Evolutionary conservation across 306 rosid species (phyloP).

Genomic region (Chamaecrista fasciculata): DNA sequence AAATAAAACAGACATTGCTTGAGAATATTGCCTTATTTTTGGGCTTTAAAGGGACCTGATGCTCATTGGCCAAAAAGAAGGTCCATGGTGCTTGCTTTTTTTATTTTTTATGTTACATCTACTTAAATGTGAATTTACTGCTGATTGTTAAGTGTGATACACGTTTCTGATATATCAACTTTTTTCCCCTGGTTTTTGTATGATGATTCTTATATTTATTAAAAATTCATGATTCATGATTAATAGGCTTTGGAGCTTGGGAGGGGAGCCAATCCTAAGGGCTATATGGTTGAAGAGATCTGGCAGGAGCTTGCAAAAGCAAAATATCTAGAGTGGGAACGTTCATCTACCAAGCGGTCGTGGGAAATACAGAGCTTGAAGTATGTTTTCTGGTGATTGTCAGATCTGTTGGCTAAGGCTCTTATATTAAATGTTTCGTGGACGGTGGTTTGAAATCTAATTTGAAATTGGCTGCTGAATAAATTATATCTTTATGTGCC

Average conservation of each 20-base stretch:
- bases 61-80: background rate
- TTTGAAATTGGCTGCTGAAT: background rate
- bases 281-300: slow-evolving; percentile 84
- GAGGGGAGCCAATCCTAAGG: slow-evolving; percentile 75
- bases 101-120: background rate
- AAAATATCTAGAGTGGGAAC: slow-evolving; percentile 86
- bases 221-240: slow-evolving; percentile 10
- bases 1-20: background rate
- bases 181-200: background rate
- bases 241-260: slow-evolving; percentile 93
- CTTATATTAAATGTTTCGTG: slow-evolving; percentile 17
- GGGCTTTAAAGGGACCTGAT: background rate
- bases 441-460: background rate
- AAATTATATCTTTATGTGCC: background rate
- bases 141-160: background rate
- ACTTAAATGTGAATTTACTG: background rate
- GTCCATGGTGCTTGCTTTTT: background rate
- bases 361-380: slow-evolving; percentile 77
- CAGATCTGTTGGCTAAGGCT: slow-evolving; percentile 34
- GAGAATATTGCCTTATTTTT: background rate
- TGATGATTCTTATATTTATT: slow-evolving; percentile 1
- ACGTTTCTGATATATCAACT: background rate
- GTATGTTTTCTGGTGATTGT: slow-evolving; percentile 54
- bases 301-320: slow-evolving; percentile 94
- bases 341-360: slow-evolving; percentile 50